A percentile compares a stretch with the other conserved stretches of the same genome.
phyloP scores from a whole-genome alignment of 768 basidiomycete species.

The Xerocomus spinulosus region DNA sequence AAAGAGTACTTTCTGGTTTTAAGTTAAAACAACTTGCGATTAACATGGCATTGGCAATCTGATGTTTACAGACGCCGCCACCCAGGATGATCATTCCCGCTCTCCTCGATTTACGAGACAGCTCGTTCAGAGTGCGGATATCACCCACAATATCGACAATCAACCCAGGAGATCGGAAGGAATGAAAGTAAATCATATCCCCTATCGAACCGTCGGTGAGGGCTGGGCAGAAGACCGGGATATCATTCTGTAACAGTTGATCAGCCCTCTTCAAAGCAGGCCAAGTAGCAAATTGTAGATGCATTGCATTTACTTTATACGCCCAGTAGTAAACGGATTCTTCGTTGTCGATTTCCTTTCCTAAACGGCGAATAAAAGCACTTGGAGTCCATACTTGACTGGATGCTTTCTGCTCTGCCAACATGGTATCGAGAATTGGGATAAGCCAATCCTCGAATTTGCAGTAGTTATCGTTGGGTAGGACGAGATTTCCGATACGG shows the following conservation, averaged over 20 bases:
- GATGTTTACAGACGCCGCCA: conserved; percentile 98
- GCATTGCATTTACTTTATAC: conserved; percentile 73
- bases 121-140: conserved; percentile 87
- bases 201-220: conserved; percentile 97
- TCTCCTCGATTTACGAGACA: conserved; percentile 79
- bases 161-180: conserved; percentile 81
- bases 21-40: conserved; percentile 55
- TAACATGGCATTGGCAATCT: conserved; percentile 99
- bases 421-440: conserved; percentile 87
- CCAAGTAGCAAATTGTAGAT: conserved; percentile 10
- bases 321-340: conserved; percentile 99
- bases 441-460: conserved; percentile 99
- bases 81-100: conserved; percentile 99
- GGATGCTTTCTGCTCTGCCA: conserved; percentile 74
- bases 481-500: conserved; percentile 91
- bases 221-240: conserved; percentile 98
- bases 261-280: conserved; percentile 23
- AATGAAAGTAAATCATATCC: conserved; percentile 99
- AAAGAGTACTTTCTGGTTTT: not conserved
- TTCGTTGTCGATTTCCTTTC: conserved; percentile 96
- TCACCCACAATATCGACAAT: conserved; percentile 92
- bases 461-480: conserved; percentile 99
- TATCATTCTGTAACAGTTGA: conserved; percentile 70
- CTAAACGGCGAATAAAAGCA: conserved; percentile 85
- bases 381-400: conserved; percentile 89